Evolutionary conservation across 1,139 yeast species (phyloP).

Genomic region (Nakaseomyces nivariensis): DNA sequence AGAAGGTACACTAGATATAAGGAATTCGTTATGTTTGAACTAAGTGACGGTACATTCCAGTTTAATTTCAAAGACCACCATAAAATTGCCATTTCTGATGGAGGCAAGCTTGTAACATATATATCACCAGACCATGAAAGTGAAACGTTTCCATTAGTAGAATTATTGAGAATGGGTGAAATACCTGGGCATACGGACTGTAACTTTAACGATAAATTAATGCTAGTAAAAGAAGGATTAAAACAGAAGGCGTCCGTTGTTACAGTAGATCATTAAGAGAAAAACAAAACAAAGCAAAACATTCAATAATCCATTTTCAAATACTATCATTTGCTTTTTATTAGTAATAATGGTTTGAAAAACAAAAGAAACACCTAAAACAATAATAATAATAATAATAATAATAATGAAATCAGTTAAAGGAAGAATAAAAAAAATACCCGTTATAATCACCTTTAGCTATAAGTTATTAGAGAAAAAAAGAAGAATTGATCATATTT

Average conservation of each 20-base stretch:
- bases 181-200: conserved; percentile 55
- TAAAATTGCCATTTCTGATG: conserved; percentile 68
- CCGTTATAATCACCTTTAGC: no score
- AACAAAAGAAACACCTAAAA: no score
- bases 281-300: neutral
- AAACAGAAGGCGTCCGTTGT: conserved; percentile 29
- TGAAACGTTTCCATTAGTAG: conserved; percentile 56
- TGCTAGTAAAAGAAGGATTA: conserved; percentile 26
- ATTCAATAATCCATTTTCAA: neutral
- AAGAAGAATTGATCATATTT: no score
- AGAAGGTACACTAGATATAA: conserved; percentile 74
- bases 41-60: conserved; percentile 88
- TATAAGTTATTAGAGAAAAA: no score
- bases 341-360: no score
- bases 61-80: conserved; percentile 93
- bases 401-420: no score
- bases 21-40: conserved; percentile 80
- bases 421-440: no score
- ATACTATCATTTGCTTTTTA: no score
- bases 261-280: conserved; percentile 12
- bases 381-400: no score
- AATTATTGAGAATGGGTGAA: conserved; percentile 51
- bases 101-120: conserved; percentile 70
- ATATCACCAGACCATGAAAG: conserved; percentile 70
- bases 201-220: conserved; percentile 35